A percentile compares a stretch with the other conserved stretches of the same genome.
phyloP scores from a whole-genome alignment of 2,329 filamentous ascomycete genomes.

The Atkinsonella texensis region DNA sequence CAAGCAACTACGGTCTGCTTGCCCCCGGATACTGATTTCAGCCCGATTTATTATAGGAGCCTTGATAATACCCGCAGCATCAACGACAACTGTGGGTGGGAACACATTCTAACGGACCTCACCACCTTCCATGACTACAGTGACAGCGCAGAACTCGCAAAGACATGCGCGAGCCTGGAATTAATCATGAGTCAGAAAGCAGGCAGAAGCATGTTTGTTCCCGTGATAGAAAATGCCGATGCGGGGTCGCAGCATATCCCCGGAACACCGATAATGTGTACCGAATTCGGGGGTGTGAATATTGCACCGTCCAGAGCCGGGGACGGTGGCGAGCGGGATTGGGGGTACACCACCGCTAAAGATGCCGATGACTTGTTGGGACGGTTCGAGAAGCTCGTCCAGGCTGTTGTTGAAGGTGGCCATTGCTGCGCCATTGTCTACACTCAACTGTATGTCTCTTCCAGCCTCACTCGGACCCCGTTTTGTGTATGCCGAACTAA shows the following conservation, averaged over 20 bases:
- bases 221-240: slow-evolving; percentile 29
- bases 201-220: slow-evolving; percentile 42
- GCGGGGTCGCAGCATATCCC: slow-evolving; percentile 37
- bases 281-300: slow-evolving; percentile 58
- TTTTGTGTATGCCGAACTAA: not conserved
- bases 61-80: slow-evolving; percentile 52
- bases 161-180: slow-evolving; percentile 40
- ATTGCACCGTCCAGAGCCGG: slow-evolving; percentile 37
- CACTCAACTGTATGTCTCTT: slow-evolving; percentile 44
- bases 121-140: slow-evolving; percentile 59
- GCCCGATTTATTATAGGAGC: slow-evolving; percentile 16
- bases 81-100: slow-evolving; percentile 64
- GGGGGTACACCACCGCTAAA: slow-evolving; percentile 57
- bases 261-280: slow-evolving; percentile 50
- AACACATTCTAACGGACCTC: slow-evolving; percentile 52
- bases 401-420: slow-evolving; percentile 43
- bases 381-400: slow-evolving; percentile 45
- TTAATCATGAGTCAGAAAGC: slow-evolving; percentile 41
- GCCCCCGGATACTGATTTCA: too few species aligned
- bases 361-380: slow-evolving; percentile 47
- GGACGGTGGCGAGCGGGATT: slow-evolving; percentile 33
- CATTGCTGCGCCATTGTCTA: slow-evolving; percentile 52
- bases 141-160: slow-evolving; percentile 42
- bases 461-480: not conserved
- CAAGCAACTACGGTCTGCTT: too few species aligned